phyloP scores from a whole-genome alignment of 202 grass and related monocot genomes.

The Saccharum hybrid region DNA sequence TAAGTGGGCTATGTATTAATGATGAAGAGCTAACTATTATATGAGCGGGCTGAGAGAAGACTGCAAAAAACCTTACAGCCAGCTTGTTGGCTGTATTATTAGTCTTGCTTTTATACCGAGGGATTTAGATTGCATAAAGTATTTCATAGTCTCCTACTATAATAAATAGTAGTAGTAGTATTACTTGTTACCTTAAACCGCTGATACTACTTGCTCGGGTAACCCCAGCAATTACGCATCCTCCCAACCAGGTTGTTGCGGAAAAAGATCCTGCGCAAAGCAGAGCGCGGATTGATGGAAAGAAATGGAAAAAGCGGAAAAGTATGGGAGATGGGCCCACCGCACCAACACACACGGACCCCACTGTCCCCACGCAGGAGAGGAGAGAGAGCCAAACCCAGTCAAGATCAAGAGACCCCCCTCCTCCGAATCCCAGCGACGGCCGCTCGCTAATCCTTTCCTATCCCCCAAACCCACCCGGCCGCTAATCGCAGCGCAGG shows the following conservation, averaged over 20 bases:
- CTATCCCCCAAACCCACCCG: background rate
- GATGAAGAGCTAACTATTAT: no score
- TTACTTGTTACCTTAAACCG: no score
- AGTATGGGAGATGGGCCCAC: background rate
- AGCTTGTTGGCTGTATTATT: no score
- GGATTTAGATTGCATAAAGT: no score
- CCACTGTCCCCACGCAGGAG: slow-evolving; percentile 30
- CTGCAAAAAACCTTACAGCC: no score
- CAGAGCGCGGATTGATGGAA: background rate
- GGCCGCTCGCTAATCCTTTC: slow-evolving; percentile 11
- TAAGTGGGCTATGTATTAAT: no score
- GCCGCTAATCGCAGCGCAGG: slow-evolving; percentile 13
- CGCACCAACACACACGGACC: slow-evolving; percentile 34
- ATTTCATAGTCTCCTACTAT: no score
- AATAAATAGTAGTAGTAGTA: no score
- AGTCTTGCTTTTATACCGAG: no score
- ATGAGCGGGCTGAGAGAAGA: no score
- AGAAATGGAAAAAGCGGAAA: background rate
- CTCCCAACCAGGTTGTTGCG: slow-evolving; percentile 2
- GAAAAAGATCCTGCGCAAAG: background rate
- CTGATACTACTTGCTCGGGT: background rate
- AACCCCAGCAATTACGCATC: background rate
- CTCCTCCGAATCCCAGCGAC: slow-evolving; percentile 15
- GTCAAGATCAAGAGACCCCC: slow-evolving; percentile 31
- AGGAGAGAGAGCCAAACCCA: background rate